These are phyloP conservation scores for Parietaria judaica DNA, from an alignment of 306 rosid genomes.

Conservation along the genomic window DNA sequence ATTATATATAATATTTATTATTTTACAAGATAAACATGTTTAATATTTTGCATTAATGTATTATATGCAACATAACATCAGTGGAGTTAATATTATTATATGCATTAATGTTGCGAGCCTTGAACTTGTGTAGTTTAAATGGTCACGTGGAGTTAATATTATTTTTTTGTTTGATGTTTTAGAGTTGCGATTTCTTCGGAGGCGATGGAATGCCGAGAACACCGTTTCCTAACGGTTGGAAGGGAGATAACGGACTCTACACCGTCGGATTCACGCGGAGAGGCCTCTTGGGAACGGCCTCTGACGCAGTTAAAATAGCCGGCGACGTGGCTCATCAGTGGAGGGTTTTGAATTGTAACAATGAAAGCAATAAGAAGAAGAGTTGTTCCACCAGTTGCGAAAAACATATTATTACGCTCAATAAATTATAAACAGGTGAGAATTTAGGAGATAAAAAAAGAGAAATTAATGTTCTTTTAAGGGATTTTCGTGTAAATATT, in stretches of 20 bases:
- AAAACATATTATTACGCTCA: conserved; percentile 41
- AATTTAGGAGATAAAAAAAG: neutral
- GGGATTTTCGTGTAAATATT: conserved; percentile 20
- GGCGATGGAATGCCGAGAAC: conserved; percentile 78
- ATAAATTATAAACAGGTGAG: conserved; percentile 19
- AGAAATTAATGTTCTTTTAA: conserved; percentile 14
- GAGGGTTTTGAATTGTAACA: conserved; percentile 27
- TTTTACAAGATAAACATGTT: too few species aligned
- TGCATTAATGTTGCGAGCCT: neutral
- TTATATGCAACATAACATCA: too few species aligned
- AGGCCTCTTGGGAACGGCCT: conserved; percentile 75
- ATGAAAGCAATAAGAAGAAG: neutral
- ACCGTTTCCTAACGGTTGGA: conserved; percentile 89
- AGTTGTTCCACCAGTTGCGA: conserved; percentile 20
- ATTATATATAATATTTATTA: too few species aligned
- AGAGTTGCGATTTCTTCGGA: conserved; percentile 62
- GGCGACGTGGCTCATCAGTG: conserved; percentile 49
- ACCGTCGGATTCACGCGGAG: conserved; percentile 78
- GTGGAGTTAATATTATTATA: too few species aligned
- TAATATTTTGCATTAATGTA: too few species aligned
- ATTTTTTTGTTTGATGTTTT: neutral
- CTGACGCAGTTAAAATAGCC: conserved; percentile 61
- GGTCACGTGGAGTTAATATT: too few species aligned
- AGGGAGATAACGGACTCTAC: conserved; percentile 69
- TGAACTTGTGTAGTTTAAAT: too few species aligned